Percentiles rank a stretch among this genome's conserved stretches.
These are phyloP conservation scores for Capsella bursapastoris DNA, from an alignment of 345 rosid species.

Conservation along the genomic window DNA sequence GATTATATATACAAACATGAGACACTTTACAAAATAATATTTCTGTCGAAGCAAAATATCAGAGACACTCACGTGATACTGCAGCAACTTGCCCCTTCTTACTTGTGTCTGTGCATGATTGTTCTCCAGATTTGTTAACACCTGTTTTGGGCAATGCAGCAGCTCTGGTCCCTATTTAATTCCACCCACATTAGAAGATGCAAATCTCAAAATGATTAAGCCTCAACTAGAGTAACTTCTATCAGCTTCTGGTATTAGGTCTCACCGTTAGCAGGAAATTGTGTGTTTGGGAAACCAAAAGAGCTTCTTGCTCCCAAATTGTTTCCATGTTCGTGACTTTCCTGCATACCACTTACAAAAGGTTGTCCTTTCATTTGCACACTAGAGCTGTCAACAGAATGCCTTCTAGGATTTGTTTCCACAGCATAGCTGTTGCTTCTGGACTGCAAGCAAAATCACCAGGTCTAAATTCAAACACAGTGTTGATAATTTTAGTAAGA, in stretches of 20 bases:
- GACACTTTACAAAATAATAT: slow-evolving; percentile 6
- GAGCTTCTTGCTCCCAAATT: slow-evolving; percentile 48
- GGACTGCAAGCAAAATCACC: slow-evolving; percentile 47
- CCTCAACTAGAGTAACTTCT: slow-evolving; percentile 17
- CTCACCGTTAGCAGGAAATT: slow-evolving; percentile 40
- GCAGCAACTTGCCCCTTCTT: slow-evolving; percentile 48
- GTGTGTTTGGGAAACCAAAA: slow-evolving; percentile 41
- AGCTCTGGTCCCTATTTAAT: slow-evolving; percentile 40
- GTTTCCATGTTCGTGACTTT: slow-evolving; percentile 41
- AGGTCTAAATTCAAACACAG: slow-evolving; percentile 21
- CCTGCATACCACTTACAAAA: slow-evolving; percentile 43
- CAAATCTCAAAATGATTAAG: neutral
- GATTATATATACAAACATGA: slow-evolving; percentile 39
- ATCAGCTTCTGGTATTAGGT: slow-evolving; percentile 15
- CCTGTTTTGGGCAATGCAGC: slow-evolving; percentile 48
- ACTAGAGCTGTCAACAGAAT: slow-evolving; percentile 45
- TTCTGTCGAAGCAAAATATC: slow-evolving; percentile 23
- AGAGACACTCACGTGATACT: slow-evolving; percentile 48
- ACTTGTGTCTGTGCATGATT: slow-evolving; percentile 47
- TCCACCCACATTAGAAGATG: slow-evolving; percentile 32
- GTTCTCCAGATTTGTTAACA: slow-evolving; percentile 47
- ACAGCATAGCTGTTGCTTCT: slow-evolving; percentile 45
- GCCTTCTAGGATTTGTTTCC: slow-evolving; percentile 50
- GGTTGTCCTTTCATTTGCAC: slow-evolving; percentile 45
- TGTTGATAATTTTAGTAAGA: slow-evolving; percentile 17